Evolutionary conservation across 371 early-diverging fungal genomes (phyloP).

Genomic region (Smittium mucronatum): DNA sequence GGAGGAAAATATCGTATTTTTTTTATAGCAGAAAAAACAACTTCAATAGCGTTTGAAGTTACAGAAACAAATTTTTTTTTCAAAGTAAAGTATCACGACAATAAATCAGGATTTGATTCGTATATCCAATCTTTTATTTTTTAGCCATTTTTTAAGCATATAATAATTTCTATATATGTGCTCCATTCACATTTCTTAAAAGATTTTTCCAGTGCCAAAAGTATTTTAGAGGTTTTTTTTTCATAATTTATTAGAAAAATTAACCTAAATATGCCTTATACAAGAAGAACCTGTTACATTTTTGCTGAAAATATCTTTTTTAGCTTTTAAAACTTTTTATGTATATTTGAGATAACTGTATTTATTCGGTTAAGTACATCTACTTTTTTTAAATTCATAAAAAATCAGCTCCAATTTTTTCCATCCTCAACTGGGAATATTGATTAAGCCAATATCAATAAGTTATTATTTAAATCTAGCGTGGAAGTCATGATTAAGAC

Average conservation of each 20-base stretch:
- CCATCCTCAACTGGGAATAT: not conserved
- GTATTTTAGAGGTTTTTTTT: not conserved
- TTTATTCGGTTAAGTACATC: not conserved
- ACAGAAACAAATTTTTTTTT: not conserved
- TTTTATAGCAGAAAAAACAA: not conserved
- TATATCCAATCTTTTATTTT: not conserved
- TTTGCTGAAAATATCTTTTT: not conserved
- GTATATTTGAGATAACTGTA: not conserved
- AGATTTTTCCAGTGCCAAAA: not conserved
- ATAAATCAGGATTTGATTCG: not conserved
- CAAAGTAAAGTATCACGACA: not conserved
- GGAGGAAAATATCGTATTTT: not conserved
- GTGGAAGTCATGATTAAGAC: not conserved
- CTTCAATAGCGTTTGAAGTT: not conserved
- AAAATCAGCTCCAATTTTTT: not conserved
- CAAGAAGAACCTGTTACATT: not conserved
- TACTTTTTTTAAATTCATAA: not conserved
- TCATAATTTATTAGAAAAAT: not conserved
- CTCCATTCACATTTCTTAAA: not conserved
- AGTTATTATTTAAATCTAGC: not conserved
- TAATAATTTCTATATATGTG: not conserved
- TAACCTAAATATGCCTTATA: not conserved
- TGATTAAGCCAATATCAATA: not conserved
- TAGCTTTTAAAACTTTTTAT: not conserved
- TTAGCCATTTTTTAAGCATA: not conserved